Percentiles rank a stretch among this genome's conserved stretches.
These are phyloP conservation scores for Pyrenophora teres DNA, from an alignment of 2,329 filamentous ascomycete genomes.

Conservation along the genomic window DNA sequence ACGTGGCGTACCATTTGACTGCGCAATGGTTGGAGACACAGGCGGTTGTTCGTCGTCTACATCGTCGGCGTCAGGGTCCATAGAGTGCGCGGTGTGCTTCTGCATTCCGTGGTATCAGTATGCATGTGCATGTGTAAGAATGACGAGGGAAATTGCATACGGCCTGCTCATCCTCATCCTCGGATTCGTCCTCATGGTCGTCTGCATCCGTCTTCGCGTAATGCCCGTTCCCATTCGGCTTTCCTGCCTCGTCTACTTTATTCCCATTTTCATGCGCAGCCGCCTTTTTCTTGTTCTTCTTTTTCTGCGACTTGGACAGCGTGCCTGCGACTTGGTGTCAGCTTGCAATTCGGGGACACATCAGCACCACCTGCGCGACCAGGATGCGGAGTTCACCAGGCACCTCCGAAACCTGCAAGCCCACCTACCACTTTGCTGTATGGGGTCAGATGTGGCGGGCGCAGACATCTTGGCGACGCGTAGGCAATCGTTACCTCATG, in stretches of 20 bases:
- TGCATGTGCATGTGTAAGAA: background rate
- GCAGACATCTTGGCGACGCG: constrained; percentile 37
- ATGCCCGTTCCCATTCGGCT: constrained; percentile 34
- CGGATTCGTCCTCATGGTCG: constrained; percentile 36
- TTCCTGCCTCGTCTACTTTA: constrained; percentile 33
- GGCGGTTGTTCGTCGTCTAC: constrained; percentile 43
- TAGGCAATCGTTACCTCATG: constrained; percentile 16
- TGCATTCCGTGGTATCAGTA: constrained; percentile 21
- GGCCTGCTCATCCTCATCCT: constrained; percentile 43
- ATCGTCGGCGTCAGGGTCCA: constrained; percentile 41
- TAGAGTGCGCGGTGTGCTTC: constrained; percentile 27
- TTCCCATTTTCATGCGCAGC: constrained; percentile 11
- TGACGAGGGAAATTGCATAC: constrained; percentile 20
- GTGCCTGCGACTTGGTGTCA: constrained; percentile 31
- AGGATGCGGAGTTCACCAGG: constrained; percentile 13
- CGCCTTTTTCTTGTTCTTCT: constrained; percentile 47
- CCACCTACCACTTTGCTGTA: constrained; percentile 45
- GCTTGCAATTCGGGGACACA: constrained; percentile 8
- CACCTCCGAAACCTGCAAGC: constrained; percentile 28
- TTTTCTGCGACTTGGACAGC: constrained; percentile 47
- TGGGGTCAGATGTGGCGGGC: constrained; percentile 30
- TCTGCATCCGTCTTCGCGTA: constrained; percentile 30
- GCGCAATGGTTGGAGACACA: constrained; percentile 32
- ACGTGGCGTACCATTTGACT: constrained; percentile 39
- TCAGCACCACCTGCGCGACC: background rate